Evolutionary conservation across 2,329 filamentous ascomycete genomes (phyloP), one percentile per base, ranked within the genome.

Genomic region (Fusarium equiseti): DNA sequence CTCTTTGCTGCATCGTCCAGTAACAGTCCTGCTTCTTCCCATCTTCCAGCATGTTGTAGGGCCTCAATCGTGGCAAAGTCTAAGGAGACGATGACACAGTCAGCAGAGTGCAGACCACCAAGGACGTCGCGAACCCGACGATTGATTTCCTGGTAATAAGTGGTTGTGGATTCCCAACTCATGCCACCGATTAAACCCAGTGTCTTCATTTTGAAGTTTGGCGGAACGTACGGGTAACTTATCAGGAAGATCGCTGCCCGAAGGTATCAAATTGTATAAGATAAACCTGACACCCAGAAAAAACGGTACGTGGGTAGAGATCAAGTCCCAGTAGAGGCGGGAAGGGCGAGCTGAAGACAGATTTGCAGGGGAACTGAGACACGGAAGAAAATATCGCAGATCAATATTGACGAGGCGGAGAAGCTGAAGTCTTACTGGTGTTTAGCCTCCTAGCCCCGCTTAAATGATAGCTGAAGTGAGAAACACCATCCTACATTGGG

Each of bases 81-180:
- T 38, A 76, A 75, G 1, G 74, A 77, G n/a, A 64, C 57, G 5
- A 77, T 31, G 20, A 77, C 43, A 46, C 69, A 75, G 0, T 61
- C 46, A 0, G 74, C 69, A 0, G 75, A 76, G 49, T 77, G 74
- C 5, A 75, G 43, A 2, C 73, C 73, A 20, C 74, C 73, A 10
- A 64, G 59, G 6, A 70, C 44, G 6, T 72, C 24, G 4, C 72
- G 69, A 3, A 76, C 72, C 3, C 70, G 70, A 8, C 72, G 63
- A 20, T 76, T 76, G 51, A 77, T 75, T 12, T 73, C 67, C 35
- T 73, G 70, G 44, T 77, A 77, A 58, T 77, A 77, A 1, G 66
- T 73, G 0, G 68, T 66, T 2, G 74, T 77, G 0, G 75, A 75
- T 13, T 76, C 72, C 70, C 70, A 76, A 48, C 70, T 77, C 74